Conservation (phyloP, 192 early-diverging fungal genomes). For the Gryganskiella cystojenkinii region DNA sequence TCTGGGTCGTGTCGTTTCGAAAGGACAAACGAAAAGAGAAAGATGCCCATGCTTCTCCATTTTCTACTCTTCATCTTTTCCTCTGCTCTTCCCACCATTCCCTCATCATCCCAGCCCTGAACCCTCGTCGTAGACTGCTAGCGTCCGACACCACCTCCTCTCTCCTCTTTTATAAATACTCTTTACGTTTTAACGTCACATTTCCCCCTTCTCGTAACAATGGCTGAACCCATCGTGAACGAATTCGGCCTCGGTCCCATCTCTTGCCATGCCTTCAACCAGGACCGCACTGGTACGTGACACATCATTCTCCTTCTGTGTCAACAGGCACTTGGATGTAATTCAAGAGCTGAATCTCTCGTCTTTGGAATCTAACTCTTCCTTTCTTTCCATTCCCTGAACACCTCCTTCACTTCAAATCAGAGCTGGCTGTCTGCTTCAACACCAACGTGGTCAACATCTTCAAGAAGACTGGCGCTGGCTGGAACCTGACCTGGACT, state of each 20-base stretch:
- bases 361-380: conserved; percentile 5
- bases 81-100: conserved; percentile 1
- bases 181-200: neutral
- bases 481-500: conserved; percentile 74
- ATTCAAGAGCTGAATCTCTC: neutral
- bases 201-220: neutral
- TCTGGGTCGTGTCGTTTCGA: no score
- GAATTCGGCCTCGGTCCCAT: conserved; percentile 77
- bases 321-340: neutral
- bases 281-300: conserved; percentile 84
- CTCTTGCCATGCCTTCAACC: conserved; percentile 94
- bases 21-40: neutral
- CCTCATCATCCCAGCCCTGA: neutral
- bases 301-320: neutral
- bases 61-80: conserved; percentile 1
- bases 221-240: conserved; percentile 37
- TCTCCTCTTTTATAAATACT: neutral
- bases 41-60: neutral
- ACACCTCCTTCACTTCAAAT: neutral
- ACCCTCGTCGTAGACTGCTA: conserved; percentile 50
- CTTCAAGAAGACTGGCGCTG: conserved; percentile 69
- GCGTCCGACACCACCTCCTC: conserved; percentile 26
- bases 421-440: conserved; percentile 92
- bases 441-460: conserved; percentile 94
- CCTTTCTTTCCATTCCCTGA: neutral